Evolutionary conservation across 140 eudicot genomes (phyloP).

Genomic region (Oenanthe javanica): DNA sequence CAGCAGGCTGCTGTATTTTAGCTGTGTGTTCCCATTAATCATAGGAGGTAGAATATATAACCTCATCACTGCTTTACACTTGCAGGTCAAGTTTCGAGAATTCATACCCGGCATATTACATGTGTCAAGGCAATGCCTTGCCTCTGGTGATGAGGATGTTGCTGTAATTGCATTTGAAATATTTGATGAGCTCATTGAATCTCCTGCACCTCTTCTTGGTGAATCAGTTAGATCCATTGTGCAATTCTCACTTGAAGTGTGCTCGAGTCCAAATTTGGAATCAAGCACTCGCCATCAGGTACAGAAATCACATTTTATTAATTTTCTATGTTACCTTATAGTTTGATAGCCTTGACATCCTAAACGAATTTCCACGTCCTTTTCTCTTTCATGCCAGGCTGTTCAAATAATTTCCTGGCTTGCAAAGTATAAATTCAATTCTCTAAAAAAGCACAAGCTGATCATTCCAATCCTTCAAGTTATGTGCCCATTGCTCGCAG

Average conservation of each 20-base stretch:
- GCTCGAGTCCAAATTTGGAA: neutral
- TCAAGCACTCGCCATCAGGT: slow-evolving; percentile 3
- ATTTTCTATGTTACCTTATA: neutral
- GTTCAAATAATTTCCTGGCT: slow-evolving; percentile 98
- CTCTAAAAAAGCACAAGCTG: slow-evolving; percentile 87
- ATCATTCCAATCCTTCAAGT: slow-evolving; percentile 86
- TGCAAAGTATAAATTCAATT: slow-evolving; percentile 71
- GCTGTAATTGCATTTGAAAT: slow-evolving; percentile 95
- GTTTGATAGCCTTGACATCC: neutral
- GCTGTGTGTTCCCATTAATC: neutral
- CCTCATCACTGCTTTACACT: slow-evolving; percentile 8
- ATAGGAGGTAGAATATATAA: neutral
- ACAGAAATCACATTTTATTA: neutral
- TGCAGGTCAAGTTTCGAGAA: slow-evolving; percentile 77
- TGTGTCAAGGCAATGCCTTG: slow-evolving; percentile 87
- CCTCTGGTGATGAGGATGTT: slow-evolving; percentile 92
- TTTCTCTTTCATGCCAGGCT: slow-evolving; percentile 41
- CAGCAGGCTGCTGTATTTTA: neutral
- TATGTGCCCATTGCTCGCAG: slow-evolving; percentile 83
- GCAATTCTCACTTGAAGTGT: slow-evolving; percentile 84
- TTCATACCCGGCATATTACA: slow-evolving; percentile 84
- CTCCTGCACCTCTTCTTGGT: slow-evolving; percentile 96
- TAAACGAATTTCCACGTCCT: neutral
- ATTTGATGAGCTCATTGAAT: slow-evolving; percentile 91
- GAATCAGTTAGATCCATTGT: slow-evolving; percentile 88